phyloP scores from a whole-genome alignment of 306 rosid species.

The Senna tora region DNA sequence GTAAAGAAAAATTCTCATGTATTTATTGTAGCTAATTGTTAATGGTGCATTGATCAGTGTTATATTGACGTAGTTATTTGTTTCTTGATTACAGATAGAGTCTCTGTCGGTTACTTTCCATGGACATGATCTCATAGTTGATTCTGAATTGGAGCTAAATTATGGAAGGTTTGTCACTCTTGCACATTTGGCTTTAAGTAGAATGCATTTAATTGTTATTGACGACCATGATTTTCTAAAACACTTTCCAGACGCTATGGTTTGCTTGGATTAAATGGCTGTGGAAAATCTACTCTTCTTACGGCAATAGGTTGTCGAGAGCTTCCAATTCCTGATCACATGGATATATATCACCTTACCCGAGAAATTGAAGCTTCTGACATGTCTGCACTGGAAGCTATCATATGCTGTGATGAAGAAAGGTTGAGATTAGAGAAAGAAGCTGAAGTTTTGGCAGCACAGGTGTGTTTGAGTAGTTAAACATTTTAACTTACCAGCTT shows the following conservation, averaged over 20 bases:
- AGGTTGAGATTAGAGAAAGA: conserved; percentile 85
- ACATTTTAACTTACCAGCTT: too few species aligned
- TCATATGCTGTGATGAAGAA: conserved; percentile 93
- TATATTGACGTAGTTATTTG: conserved; percentile 16
- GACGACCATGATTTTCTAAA: conserved; percentile 25
- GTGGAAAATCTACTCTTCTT: conserved; percentile 94
- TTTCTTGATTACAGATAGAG: conserved; percentile 70
- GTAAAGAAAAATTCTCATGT: conserved; percentile 17
- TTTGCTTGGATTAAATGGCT: conserved; percentile 92
- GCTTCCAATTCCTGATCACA: conserved; percentile 96
- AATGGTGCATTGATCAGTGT: not conserved
- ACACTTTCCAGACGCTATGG: conserved; percentile 78
- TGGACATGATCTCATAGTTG: conserved; percentile 93
- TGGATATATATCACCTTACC: conserved; percentile 90
- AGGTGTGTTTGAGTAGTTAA: too few species aligned
- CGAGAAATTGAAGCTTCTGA: conserved; percentile 98
- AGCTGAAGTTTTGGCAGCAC: conserved; percentile 76
- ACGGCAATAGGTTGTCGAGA: conserved; percentile 82
- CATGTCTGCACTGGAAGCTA: conserved; percentile 92
- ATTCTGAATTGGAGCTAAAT: conserved; percentile 92
- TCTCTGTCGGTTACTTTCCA: conserved; percentile 95
- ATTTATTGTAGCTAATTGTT: conserved; percentile 14
- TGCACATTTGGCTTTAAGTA: not conserved
- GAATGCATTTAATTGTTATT: conserved; percentile 1
- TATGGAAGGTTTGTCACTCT: conserved; percentile 80